Evolutionary conservation across 257 asterid species (phyloP), one percentile per base, ranked within the genome.

Genomic region (Mentha longifolia): DNA sequence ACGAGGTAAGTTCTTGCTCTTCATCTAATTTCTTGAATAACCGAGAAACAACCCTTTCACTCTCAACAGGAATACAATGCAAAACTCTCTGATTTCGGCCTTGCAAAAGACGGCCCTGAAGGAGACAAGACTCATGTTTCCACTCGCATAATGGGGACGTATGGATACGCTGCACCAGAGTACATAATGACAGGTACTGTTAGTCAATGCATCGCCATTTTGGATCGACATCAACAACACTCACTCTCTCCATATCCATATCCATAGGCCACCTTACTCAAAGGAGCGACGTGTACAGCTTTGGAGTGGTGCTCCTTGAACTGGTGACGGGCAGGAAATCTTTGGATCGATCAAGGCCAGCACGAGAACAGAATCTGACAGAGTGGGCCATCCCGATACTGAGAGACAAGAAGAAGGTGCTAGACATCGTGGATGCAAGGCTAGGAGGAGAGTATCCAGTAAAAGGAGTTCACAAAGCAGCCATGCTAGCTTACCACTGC

Each of bases 371-470:
- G 78, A 92, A 87, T 62, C 93, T 92, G 2, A 78, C 98, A 0
- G 98, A 92, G n/a, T 92, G 98, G 98, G 98, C 98, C 0, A 13
- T 88, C 49, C 97, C 97, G 0, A 71, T 87, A 56, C 96, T 92
- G 11, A 79, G 76, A 42, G 98, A 90, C 65, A 92, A 92, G 87
- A 88, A 88, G 78, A 92, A 88, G 74, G 3, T 90, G 78, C 84
- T 79, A n/a, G 74, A 72, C 82, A 83, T 92, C n/a, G 86, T 92
- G 1, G 97, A 92, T 76, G 90, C 97, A 33, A 87, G 97, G 65
- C 74, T 92, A 7, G 93, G 79, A 22, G 97, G 88, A 31, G 95
- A 90, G 30, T 92, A 87, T 76, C 98, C 97, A 2, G 65, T 80
- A 25, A 92, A 92, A 75, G 91, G 91, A 3, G 81, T 79, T 22